A percentile compares a stretch with the other conserved stretches of the same genome.
These are phyloP conservation scores for Alternaria longipes DNA, from an alignment of 2,329 filamentous ascomycete genomes.

Conservation along the genomic window DNA sequence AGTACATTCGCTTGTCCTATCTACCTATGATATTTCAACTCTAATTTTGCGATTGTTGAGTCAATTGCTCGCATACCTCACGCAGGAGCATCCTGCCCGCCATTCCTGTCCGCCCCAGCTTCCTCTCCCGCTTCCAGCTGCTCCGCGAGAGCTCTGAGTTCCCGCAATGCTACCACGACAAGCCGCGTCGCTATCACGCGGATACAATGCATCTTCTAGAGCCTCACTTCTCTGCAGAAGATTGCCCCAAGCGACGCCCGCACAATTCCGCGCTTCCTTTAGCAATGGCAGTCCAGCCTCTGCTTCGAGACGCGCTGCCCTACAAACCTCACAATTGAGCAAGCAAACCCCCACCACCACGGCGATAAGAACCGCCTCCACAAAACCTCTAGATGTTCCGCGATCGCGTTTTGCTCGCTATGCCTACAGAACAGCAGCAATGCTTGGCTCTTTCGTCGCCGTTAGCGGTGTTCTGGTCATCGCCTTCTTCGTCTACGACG, in stretches of 20 bases:
- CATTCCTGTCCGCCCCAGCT: not conserved
- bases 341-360: constrained; percentile 23
- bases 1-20: constrained; percentile 4
- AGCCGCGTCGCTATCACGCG: constrained; percentile 41
- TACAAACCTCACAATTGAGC: constrained; percentile 30
- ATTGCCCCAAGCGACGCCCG: constrained; percentile 15
- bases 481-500: constrained; percentile 93
- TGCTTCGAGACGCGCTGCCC: constrained; percentile 32
- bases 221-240: constrained; percentile 24
- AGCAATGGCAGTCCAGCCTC: constrained; percentile 37
- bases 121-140: constrained; percentile 14
- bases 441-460: constrained; percentile 77
- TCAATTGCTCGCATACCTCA: constrained; percentile 18
- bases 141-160: constrained; percentile 8
- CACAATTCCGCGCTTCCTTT: constrained; percentile 37
- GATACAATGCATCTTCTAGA: constrained; percentile 30
- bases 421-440: constrained; percentile 74
- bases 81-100: not conserved
- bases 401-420: constrained; percentile 59
- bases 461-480: constrained; percentile 74
- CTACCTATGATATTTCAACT: constrained; percentile 5
- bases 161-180: constrained; percentile 44
- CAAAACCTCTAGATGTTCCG: constrained; percentile 43
- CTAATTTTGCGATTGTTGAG: constrained; percentile 11
- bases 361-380: constrained; percentile 38